Conservation (phyloP, 1,284 basidiomycete genomes). For the Rhizoctonia solani region DNA sequence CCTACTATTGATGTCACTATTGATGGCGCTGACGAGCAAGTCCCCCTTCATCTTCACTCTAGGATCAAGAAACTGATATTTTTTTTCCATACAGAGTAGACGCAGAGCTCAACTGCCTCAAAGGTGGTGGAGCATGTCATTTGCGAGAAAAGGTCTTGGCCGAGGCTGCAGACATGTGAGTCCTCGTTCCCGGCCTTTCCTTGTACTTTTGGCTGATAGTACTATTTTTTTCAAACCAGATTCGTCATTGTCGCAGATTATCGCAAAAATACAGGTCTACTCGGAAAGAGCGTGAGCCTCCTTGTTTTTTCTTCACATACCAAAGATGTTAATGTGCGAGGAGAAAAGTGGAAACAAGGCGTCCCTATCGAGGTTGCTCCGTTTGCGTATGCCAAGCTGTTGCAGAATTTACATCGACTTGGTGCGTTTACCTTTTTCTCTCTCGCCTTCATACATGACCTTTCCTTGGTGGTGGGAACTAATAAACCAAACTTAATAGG, state of each 20-base stretch:
- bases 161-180: slow-evolving; percentile 87
- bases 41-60: slow-evolving; percentile 37
- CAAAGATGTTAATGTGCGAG: no score
- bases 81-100: slow-evolving; percentile 68
- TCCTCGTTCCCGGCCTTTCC: slow-evolving; percentile 39
- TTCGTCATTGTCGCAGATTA: slow-evolving; percentile 97
- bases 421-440: slow-evolving; percentile 51
- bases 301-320: no score
- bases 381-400: slow-evolving; percentile 90
- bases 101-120: slow-evolving; percentile 87
- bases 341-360: slow-evolving; percentile 89
- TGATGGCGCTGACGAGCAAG: slow-evolving; percentile 96
- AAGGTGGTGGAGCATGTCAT: slow-evolving; percentile 97
- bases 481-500: slow-evolving; percentile 39
- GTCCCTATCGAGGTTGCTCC: slow-evolving; percentile 96
- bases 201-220: neutral
- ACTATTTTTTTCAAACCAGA: slow-evolving; percentile 46
- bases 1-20: slow-evolving; percentile 92
- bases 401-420: slow-evolving; percentile 67
- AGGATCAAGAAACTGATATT: neutral
- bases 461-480: no score
- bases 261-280: slow-evolving; percentile 83
- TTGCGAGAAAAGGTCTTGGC: slow-evolving; percentile 96
- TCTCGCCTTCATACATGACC: no score
- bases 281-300: slow-evolving; percentile 78